Evolutionary conservation across 768 basidiomycete genomes (phyloP).

Genomic region (Coprinopsis sp.): DNA sequence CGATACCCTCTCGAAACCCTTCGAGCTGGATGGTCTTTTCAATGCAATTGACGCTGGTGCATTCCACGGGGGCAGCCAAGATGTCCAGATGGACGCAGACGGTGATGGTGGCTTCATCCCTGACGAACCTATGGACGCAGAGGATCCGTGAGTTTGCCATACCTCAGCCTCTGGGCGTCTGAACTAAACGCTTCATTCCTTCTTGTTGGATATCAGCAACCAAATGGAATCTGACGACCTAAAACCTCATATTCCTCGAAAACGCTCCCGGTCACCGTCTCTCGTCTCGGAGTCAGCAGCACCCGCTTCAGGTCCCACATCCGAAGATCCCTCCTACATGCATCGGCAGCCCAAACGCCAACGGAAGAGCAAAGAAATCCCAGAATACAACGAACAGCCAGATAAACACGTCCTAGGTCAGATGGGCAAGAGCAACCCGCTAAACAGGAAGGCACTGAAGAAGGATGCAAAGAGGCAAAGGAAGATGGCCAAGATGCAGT

Average conservation of each 20-base stretch:
- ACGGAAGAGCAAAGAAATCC: constrained; percentile 50
- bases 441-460: constrained; percentile 57
- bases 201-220: constrained; percentile 16
- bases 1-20: constrained; percentile 65
- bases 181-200: neutral
- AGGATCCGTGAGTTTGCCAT: constrained; percentile 30
- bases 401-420: constrained; percentile 39
- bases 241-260: constrained; percentile 28
- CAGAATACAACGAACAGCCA: constrained; percentile 46
- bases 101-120: constrained; percentile 39
- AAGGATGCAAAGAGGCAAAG: constrained; percentile 58
- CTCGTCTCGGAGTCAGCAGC: constrained; percentile 9
- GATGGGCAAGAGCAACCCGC: constrained; percentile 53
- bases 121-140: constrained; percentile 42
- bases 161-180: constrained; percentile 12
- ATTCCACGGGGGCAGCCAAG: constrained; percentile 45
- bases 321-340: constrained; percentile 16
- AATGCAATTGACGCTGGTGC: constrained; percentile 79
- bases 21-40: constrained; percentile 76
- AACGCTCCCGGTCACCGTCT: constrained; percentile 32
- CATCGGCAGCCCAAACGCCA: constrained; percentile 55
- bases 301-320: constrained; percentile 11
- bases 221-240: constrained; percentile 35
- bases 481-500: constrained; percentile 40
- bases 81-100: constrained; percentile 42